These are phyloP conservation scores for Suillus placidus DNA, from an alignment of 768 basidiomycete species.

Conservation along the genomic window DNA sequence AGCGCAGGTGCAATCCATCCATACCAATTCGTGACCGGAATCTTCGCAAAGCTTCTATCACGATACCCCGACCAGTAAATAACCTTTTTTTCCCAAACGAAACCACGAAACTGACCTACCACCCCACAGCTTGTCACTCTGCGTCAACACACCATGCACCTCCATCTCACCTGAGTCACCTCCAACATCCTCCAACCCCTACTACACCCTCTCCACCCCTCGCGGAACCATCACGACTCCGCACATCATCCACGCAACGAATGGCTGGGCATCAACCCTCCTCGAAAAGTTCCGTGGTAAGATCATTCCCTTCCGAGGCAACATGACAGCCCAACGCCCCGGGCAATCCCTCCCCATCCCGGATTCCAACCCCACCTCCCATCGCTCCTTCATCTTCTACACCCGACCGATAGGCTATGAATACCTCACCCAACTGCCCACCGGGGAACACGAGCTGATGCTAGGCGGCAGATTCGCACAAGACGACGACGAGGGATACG, in stretches of 20 bases:
- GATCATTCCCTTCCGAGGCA: conserved; percentile 61
- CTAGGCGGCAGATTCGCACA: conserved; percentile 60
- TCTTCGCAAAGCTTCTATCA: conserved; percentile 54
- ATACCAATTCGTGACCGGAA: conserved; percentile 68
- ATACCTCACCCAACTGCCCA: conserved; percentile 67
- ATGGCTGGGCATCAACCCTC: conserved; percentile 79
- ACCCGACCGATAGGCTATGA: conserved; percentile 49
- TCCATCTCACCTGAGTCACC: conserved; percentile 46
- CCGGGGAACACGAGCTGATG: conserved; percentile 54
- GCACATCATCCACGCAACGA: conserved; percentile 84
- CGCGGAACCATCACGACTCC: conserved; percentile 56
- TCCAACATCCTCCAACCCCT: conserved; percentile 25
- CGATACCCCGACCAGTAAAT: conserved; percentile 50
- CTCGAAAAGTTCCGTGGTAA: conserved; percentile 64
- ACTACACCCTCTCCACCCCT: conserved; percentile 63
- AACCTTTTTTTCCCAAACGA: background rate
- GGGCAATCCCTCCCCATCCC: conserved; percentile 33
- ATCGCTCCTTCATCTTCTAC: conserved; percentile 62
- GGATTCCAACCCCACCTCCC: conserved; percentile 35
- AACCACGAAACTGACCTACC: background rate
- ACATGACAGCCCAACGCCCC: conserved; percentile 68
- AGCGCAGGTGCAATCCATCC: conserved; percentile 67
- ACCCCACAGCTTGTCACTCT: conserved; percentile 54
- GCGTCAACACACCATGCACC: conserved; percentile 64
- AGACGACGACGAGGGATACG: conserved; percentile 31